Evolutionary conservation across 305 asterid species (phyloP).

Genomic region (Fraxinus angustifolia): DNA sequence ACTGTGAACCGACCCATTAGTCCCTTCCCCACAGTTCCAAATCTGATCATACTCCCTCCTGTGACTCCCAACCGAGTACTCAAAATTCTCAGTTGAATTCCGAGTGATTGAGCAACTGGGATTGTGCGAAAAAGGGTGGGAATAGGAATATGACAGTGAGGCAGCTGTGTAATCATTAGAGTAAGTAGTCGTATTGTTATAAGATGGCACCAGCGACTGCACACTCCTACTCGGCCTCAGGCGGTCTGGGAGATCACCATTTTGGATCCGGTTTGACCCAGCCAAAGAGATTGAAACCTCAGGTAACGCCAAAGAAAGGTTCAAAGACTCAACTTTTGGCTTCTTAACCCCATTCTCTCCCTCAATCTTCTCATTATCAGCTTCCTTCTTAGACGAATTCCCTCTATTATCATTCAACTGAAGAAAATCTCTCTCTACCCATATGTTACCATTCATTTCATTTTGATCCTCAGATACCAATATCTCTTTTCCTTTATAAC

Average conservation of each 20-base stretch:
- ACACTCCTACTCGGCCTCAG: constrained; percentile 60
- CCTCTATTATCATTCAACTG: constrained; percentile 54
- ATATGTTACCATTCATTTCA: constrained; percentile 39
- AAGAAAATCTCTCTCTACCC: constrained; percentile 90
- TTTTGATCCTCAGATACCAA: constrained; percentile 57
- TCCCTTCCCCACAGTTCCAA: constrained; percentile 95
- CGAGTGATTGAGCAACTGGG: constrained; percentile 85
- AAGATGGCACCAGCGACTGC: constrained; percentile 61
- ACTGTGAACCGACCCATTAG: constrained; percentile 83
- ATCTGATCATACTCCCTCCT: constrained; percentile 62
- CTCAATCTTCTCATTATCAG: constrained; percentile 43
- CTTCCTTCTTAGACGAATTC: constrained; percentile 58
- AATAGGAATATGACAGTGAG: constrained; percentile 69
- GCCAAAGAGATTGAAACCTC: constrained; percentile 72
- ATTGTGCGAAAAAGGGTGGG: constrained; percentile 70
- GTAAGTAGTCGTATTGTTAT: constrained; percentile 55
- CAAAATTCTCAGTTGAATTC: constrained; percentile 66
- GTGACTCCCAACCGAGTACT: constrained; percentile 52
- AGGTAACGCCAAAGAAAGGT: constrained; percentile 75
- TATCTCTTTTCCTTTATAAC: constrained; percentile 72
- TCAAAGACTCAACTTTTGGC: constrained; percentile 71
- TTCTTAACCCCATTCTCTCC: constrained; percentile 60
- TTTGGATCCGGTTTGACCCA: constrained; percentile 59
- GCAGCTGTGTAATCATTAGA: constrained; percentile 78
- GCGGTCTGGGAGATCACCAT: constrained; percentile 50